These are phyloP conservation scores for Pneumocystis canis DNA, from an alignment of 1,139 yeast species.

Conservation along the genomic window DNA sequence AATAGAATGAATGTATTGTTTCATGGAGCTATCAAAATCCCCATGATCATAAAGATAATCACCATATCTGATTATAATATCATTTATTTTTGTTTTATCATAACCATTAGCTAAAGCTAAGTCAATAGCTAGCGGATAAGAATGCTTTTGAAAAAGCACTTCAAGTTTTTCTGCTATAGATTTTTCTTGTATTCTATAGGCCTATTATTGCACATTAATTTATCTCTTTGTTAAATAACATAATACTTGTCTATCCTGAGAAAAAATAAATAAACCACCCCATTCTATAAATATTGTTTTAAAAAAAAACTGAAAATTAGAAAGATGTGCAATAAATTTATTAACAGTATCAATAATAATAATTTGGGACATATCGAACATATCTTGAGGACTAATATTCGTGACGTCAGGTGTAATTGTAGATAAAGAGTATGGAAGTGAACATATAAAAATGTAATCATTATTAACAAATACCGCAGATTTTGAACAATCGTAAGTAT, in stretches of 20 bases:
- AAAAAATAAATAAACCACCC: conserved; percentile 44
- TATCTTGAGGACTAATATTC: conserved; percentile 13
- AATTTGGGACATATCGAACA: conserved; percentile 32
- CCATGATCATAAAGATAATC: conserved; percentile 54
- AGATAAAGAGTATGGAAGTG: conserved; percentile 25
- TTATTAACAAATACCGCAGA: conserved; percentile 35
- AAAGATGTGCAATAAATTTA: conserved; percentile 56
- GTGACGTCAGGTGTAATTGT: conserved; percentile 3
- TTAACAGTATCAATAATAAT: conserved; percentile 53
- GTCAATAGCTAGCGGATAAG: conserved; percentile 58
- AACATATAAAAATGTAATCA: conserved; percentile 42
- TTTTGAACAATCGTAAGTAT: conserved; percentile 48
- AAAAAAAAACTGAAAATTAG: conserved; percentile 50
- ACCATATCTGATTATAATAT: conserved; percentile 54
- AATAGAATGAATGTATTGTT: conserved; percentile 46
- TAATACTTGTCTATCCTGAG: conserved; percentile 56
- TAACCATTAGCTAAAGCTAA: conserved; percentile 40
- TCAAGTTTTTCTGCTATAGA: conserved; percentile 53
- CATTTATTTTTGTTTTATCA: conserved; percentile 30
- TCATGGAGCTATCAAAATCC: conserved; percentile 53
- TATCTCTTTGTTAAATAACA: background rate
- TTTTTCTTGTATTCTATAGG: conserved; percentile 51
- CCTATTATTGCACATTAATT: background rate
- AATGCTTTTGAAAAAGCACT: conserved; percentile 51
- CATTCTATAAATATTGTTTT: conserved; percentile 42